Conservation (phyloP, 345 rosid species). For the Bruguiera parviflora region DNA sequence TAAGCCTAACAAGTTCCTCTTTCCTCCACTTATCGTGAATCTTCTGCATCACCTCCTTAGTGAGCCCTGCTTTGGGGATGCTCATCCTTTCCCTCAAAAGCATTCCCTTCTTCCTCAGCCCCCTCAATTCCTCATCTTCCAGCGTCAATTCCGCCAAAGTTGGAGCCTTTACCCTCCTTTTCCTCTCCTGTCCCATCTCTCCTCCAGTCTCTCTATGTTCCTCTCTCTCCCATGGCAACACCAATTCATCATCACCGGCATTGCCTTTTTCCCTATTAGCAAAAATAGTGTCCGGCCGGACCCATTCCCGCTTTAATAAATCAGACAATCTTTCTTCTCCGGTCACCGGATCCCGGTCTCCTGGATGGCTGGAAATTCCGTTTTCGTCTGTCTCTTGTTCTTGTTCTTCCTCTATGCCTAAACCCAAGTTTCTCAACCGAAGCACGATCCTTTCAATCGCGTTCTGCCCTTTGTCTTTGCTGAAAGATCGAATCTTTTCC, state of each 20-base stretch:
- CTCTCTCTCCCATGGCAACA: conserved; percentile 67
- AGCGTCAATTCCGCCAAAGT: conserved; percentile 86
- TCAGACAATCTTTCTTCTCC: conserved; percentile 87
- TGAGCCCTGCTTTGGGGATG: conserved; percentile 87
- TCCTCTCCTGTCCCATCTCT: conserved; percentile 30
- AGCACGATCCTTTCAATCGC: conserved; percentile 86
- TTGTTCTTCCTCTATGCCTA: conserved; percentile 67
- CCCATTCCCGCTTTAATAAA: conserved; percentile 79
- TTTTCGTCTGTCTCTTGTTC: conserved; percentile 25
- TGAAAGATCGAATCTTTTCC: conserved; percentile 23
- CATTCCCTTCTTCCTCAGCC: conserved; percentile 81
- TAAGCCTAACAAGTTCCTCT: conserved; percentile 85
- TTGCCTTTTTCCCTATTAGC: conserved; percentile 13
- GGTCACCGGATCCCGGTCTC: conserved; percentile 31
- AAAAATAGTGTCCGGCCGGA: conserved; percentile 69
- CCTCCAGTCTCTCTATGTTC: conserved; percentile 17
- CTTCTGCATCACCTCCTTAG: conserved; percentile 73
- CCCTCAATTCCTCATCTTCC: conserved; percentile 79
- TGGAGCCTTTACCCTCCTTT: conserved; percentile 59
- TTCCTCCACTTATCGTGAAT: conserved; percentile 95
- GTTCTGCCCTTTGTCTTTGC: conserved; percentile 49
- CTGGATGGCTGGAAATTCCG: conserved; percentile 9
- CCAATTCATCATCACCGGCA: conserved; percentile 33
- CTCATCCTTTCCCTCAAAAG: conserved; percentile 70
- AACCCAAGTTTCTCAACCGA: conserved; percentile 72